Evolutionary conservation across 2,329 filamentous ascomycete species (phyloP).

Genomic region (Fusarium miscanthi): DNA sequence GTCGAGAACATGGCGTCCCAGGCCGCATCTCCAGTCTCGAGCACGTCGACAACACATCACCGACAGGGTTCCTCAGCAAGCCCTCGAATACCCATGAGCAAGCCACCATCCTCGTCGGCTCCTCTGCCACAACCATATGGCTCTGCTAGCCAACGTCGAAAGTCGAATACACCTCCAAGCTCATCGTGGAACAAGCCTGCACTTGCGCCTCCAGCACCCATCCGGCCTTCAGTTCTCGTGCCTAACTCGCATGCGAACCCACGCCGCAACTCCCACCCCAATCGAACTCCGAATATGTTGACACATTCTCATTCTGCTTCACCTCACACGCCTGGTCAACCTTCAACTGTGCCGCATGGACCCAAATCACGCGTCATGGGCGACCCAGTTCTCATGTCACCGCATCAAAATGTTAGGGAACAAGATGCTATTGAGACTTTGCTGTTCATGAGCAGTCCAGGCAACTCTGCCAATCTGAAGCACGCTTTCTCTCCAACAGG

Average conservation of each 20-base stretch:
- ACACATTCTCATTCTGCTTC: slow-evolving; percentile 61
- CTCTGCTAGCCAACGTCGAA: slow-evolving; percentile 41
- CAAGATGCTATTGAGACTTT: slow-evolving; percentile 85
- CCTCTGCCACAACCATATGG: slow-evolving; percentile 44
- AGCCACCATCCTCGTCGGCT: slow-evolving; percentile 45
- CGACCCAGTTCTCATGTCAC: slow-evolving; percentile 72
- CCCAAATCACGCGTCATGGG: slow-evolving; percentile 50
- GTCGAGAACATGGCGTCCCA: slow-evolving; percentile 80
- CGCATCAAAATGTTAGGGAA: slow-evolving; percentile 73
- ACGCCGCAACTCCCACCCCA: slow-evolving; percentile 63
- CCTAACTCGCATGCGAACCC: slow-evolving; percentile 52
- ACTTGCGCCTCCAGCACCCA: slow-evolving; percentile 66
- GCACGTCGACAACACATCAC: slow-evolving; percentile 65
- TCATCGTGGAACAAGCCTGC: slow-evolving; percentile 50
- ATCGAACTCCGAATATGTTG: slow-evolving; percentile 62
- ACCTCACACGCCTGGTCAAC: slow-evolving; percentile 56
- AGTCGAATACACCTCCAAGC: slow-evolving; percentile 53
- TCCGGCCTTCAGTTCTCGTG: slow-evolving; percentile 59
- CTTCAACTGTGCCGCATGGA: slow-evolving; percentile 45
- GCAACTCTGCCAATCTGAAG: slow-evolving; percentile 73
- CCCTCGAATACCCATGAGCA: slow-evolving; percentile 56
- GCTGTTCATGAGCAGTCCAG: slow-evolving; percentile 83
- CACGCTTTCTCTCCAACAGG: slow-evolving; percentile 61
- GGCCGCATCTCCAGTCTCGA: slow-evolving; percentile 70
- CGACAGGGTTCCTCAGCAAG: slow-evolving; percentile 65